Evolutionary conservation across 1,284 basidiomycete species (phyloP), one percentile per base, ranked within the genome.

Genomic region (Athelia psychrophila): DNA sequence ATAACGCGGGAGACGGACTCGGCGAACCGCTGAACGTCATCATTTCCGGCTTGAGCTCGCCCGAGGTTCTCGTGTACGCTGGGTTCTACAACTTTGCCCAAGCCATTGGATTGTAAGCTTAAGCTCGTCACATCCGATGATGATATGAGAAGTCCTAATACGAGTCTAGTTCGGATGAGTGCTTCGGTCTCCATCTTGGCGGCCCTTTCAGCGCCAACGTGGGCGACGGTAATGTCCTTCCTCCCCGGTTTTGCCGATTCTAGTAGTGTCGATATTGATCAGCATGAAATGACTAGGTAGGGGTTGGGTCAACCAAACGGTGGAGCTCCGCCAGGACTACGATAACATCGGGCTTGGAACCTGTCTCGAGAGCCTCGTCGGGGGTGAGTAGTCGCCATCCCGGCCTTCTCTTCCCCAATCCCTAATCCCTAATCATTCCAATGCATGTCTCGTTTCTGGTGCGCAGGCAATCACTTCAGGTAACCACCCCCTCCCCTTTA

Each of bases 401-500:
- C n/a, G n/a, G n/a, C n/a, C n/a, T n/a, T n/a, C n/a, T n/a, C n/a
- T n/a, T n/a, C n/a, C n/a, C n/a, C n/a, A n/a, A n/a, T n/a, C n/a
- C n/a, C n/a, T n/a, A n/a, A n/a, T n/a, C n/a, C n/a, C n/a, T n/a
- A n/a, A n/a, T n/a, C n/a, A n/a, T n/a, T n/a, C n/a, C n/a, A n/a
- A n/a, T n/a, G n/a, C n/a, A n/a, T n/a, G n/a, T n/a, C n/a, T n/a
- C n/a, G n/a, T n/a, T n/a, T n/a, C n/a, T n/a, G n/a, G n/a, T n/a
- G n/a, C n/a, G n/a, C n/a, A n/a, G n/a, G 84, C 0, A 84, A 87
- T 60, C 85, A 86, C 60, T 79, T 87, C 60, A 73, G 83, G 81
- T 24, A 33, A 15, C 9, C 10, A 25, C 48, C 18, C 54, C 27
- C 27, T 30, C 27, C 27, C 27, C 27, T 30, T 30, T 13, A 5